Evolutionary conservation across 129 eudicot species (phyloP), one percentile per base, ranked within the genome.

Genomic region (Lactuca sativa): DNA sequence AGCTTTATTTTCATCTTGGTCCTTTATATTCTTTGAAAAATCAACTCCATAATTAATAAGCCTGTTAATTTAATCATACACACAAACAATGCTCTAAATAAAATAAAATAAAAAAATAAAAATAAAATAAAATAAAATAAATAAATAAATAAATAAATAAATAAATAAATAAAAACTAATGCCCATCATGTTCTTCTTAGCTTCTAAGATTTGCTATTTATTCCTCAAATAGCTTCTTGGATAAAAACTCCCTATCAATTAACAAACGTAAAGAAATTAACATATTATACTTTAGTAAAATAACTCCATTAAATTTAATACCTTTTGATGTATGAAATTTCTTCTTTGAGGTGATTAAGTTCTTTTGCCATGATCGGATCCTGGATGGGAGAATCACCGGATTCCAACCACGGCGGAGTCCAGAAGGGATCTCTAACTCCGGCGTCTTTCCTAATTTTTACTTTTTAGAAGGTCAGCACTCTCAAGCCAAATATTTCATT

Each of bases 401-500:
- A 41, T 83, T 72, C 99, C 99, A 95, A 56, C 99, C 99, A 34
- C 21, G 95, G 91, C 56, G 99, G 99, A 11, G 75, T 81, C 99
- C 99, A 95, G 43, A 81, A 95, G 25, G 99, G 91, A 77, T 95
- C 97, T 10, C 56, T 71, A 5, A 90, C 88, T 8, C 99, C 99
- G 54, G 96, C 95, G 3, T 90, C 89, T 62, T 59, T 90, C 62
- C 97, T 81, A 25, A 90, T 73, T 25, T 83, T 77, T 81, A 25
- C 87, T 73, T 25, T 83, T 77, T 40, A 84, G 81, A 66, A 95
- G 90, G 67, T 90, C 88, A 49, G 99, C 93, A 79, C 79, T 77
- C 76, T 95, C 99, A 63, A 95, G 71, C 99, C 99, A 95, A 95
- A 59, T 90, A 95, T 80, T 87, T 96, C 99, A 95, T 95, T 7